These are phyloP conservation scores for Thermomucor indicae-seudaticae DNA, from an alignment of 371 early-diverging fungal species.

Conservation along the genomic window DNA sequence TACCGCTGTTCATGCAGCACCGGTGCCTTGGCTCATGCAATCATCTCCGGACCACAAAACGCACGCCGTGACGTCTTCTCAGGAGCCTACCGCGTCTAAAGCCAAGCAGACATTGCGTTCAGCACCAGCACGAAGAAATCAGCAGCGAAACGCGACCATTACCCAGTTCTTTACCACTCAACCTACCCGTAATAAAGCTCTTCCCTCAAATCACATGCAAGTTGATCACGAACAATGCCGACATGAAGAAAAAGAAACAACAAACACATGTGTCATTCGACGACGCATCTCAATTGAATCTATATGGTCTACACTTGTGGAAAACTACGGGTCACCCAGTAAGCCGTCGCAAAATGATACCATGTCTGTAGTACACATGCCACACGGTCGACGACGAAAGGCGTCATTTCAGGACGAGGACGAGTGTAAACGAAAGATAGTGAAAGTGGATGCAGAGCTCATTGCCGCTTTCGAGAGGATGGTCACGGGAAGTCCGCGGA, in stretches of 20 bases:
- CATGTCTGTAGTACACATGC: too few species aligned
- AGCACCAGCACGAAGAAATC: background rate
- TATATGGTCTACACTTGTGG: constrained; percentile 1
- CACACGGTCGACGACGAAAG: background rate
- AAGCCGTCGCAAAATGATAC: too few species aligned
- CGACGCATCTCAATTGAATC: constrained; percentile 1
- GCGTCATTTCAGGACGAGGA: background rate
- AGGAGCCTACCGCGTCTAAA: too few species aligned
- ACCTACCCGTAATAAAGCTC: background rate
- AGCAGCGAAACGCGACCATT: background rate
- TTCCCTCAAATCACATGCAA: background rate
- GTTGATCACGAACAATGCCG: background rate
- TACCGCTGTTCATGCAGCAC: too few species aligned
- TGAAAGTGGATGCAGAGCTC: background rate
- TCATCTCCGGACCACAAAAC: too few species aligned
- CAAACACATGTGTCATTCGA: background rate
- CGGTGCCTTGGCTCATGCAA: too few species aligned
- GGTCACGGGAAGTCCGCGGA: background rate
- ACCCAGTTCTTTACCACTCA: background rate
- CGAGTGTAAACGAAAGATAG: background rate
- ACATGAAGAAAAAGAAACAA: background rate
- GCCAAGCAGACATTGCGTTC: background rate
- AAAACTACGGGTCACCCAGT: too few species aligned
- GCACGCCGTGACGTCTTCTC: too few species aligned
- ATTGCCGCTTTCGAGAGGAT: background rate